A percentile compares a stretch with the other conserved stretches of the same genome.
Conservation (phyloP, 2,329 filamentous ascomycete species). For the Pseudogymnoascus sp. region DNA sequence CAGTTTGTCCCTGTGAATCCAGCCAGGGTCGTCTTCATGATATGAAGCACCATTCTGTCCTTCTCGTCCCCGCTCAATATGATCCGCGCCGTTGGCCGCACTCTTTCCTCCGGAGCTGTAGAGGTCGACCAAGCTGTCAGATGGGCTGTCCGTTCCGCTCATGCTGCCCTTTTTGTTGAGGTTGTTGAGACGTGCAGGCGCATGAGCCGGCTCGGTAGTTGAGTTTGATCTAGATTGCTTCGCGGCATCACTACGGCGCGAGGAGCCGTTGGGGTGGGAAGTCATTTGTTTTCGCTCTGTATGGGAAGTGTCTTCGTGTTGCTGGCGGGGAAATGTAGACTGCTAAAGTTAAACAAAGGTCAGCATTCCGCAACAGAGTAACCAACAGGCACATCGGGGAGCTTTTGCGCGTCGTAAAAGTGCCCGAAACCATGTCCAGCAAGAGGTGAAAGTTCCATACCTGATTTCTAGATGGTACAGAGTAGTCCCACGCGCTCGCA, state of each 20-base stretch:
- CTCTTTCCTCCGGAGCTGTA: slow-evolving; percentile 27
- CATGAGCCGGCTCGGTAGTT: slow-evolving; percentile 24
- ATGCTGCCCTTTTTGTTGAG: slow-evolving; percentile 34
- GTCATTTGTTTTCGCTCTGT: slow-evolving; percentile 3
- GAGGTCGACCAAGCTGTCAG: slow-evolving; percentile 40
- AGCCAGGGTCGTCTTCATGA: slow-evolving; percentile 43
- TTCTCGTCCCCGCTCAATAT: slow-evolving; percentile 19
- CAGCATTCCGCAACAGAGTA: neutral
- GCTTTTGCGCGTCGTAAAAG: neutral
- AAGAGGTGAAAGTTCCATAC: slow-evolving; percentile 17
- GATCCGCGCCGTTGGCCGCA: slow-evolving; percentile 23
- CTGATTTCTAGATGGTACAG: slow-evolving; percentile 23
- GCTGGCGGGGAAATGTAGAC: neutral
- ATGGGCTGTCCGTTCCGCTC: slow-evolving; percentile 33
- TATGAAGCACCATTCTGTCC: slow-evolving; percentile 4
- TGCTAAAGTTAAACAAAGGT: neutral
- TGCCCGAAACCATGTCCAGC: neutral
- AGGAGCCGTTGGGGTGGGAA: slow-evolving; percentile 7
- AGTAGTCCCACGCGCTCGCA: slow-evolving; percentile 26
- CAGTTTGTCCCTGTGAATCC: slow-evolving; percentile 81
- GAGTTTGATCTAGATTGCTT: slow-evolving; percentile 10
- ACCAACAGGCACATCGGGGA: neutral
- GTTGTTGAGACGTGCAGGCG: slow-evolving; percentile 29
- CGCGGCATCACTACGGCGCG: neutral
- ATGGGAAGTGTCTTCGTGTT: neutral